phyloP scores from a whole-genome alignment of 257 asterid genomes.

The Scutellaria galericulata region DNA sequence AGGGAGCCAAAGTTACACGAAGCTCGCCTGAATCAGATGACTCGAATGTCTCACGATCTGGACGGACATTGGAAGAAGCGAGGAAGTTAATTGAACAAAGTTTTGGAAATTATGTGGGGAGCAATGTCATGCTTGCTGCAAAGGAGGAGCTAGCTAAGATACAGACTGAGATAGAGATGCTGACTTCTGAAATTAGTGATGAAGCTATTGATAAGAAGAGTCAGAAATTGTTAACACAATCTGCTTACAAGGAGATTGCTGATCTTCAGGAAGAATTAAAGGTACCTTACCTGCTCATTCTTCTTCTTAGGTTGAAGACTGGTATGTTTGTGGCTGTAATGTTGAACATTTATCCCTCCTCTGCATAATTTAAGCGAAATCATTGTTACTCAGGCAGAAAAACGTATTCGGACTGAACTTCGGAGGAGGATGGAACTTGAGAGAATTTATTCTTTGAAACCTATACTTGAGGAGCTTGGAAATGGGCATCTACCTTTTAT shows the following conservation, averaged over 20 bases:
- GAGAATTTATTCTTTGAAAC: constrained; percentile 72
- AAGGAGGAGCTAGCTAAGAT: constrained; percentile 88
- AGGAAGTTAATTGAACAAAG: constrained; percentile 94
- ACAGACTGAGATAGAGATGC: constrained; percentile 77
- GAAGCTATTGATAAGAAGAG: constrained; percentile 89
- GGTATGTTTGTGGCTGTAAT: constrained; percentile 14
- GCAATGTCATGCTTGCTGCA: constrained; percentile 96
- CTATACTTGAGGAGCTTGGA: constrained; percentile 76
- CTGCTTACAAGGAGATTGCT: constrained; percentile 81
- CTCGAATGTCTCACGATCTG: constrained; percentile 57
- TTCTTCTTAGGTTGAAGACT: constrained; percentile 29
- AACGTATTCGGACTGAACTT: constrained; percentile 71
- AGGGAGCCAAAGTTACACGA: constrained; percentile 86
- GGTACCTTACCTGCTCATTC: constrained; percentile 51
- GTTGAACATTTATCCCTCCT: constrained; percentile 16
- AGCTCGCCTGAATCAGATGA: constrained; percentile 64
- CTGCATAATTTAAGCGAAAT: constrained; percentile 26
- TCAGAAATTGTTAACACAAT: constrained; percentile 58
- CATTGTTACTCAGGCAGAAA: constrained; percentile 65
- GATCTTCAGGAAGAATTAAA: constrained; percentile 84
- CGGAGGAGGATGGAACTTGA: constrained; percentile 83
- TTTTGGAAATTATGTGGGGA: constrained; percentile 98
- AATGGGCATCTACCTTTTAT: constrained; percentile 80
- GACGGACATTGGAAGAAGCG: constrained; percentile 95
- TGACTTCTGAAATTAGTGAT: constrained; percentile 79